These are phyloP conservation scores for Geosiphon pyriformis DNA, from an alignment of 192 early-diverging fungal genomes.

Conservation along the genomic window DNA sequence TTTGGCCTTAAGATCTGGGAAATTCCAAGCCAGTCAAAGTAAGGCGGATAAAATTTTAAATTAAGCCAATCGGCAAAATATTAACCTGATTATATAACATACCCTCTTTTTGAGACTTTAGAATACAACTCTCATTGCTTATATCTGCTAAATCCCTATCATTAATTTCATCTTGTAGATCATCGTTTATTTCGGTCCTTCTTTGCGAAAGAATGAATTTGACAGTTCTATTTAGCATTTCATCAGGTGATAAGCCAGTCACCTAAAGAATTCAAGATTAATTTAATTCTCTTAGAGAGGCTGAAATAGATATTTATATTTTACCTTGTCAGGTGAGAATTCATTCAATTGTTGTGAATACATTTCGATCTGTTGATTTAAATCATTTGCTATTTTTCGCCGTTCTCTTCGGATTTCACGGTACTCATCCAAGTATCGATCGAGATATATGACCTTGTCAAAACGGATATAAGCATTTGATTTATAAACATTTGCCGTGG, in stretches of 20 bases:
- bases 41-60: not conserved
- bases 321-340: slow-evolving; percentile 19
- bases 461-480: slow-evolving; percentile 62
- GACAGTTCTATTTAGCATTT: not conserved
- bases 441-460: slow-evolving; percentile 55
- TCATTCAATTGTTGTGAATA: slow-evolving; percentile 29
- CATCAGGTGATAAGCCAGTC: not conserved
- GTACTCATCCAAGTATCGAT: slow-evolving; percentile 45
- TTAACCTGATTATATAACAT: not conserved
- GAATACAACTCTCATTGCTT: not conserved
- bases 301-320: no score
- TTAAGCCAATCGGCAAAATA: not conserved
- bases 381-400: slow-evolving; percentile 23
- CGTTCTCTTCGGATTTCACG: slow-evolving; percentile 24
- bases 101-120: not conserved
- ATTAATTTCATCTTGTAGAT: not conserved
- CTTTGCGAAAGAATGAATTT: slow-evolving; percentile 23
- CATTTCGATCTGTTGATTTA: slow-evolving; percentile 29
- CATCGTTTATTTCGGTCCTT: not conserved
- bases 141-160: not conserved
- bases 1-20: no score
- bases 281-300: no score
- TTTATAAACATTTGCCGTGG: slow-evolving; percentile 55
- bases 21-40: not conserved
- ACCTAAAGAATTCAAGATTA: not conserved